Base-by-base conservation (phyloP, 2,329 filamentous ascomycete genomes). In the Paracoccidioides lutzii region DNA sequence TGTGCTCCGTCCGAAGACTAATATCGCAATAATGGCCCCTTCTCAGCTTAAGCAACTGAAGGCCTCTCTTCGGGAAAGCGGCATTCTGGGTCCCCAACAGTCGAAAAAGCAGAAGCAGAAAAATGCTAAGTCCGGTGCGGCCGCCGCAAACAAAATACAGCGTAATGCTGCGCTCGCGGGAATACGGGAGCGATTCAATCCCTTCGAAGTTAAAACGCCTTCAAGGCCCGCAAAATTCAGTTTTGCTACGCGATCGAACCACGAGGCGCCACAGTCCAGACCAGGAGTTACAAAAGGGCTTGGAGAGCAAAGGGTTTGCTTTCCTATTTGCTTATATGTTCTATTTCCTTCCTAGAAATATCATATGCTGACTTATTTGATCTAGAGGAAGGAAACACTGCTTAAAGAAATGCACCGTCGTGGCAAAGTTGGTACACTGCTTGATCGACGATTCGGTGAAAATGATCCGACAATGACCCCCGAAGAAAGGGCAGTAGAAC, bases 31-130 rank as follows among this genome's bases (percentile, higher is more conserved):
- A 55, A 98, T 98, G 93, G 84, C 91, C 63, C 88, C 90, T 60
- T 98, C 94, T 10, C 94, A 98, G 76, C 80, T 98, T 57, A 98
- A 97, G 75, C 87, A 90, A 72, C 81, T 98, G 46, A 98, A 97
- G 75, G 81, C 88, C 62, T 95, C 90, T 8, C 79, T 98, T 49
- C 81, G 84, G 59, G 90, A 96, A 57, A 88, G 91, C 67, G 93
- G 93, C 55, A 84, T 98, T 53, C 84, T 90, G 44, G 89, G 90
- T 1, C 90, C 90, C 5, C 90, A 95, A 65, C 85, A 95, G 66
- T 96, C 90, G 7, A 97, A 97, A 67, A 97, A 96, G 73, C 87
- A 95, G 69, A 90, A 88, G 70, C 87, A 88, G 65, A 83, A 86
- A 67, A 79, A 81, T 66, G 81, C 78, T 54, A 83, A 84, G 69